Evolutionary conservation across 805 yeast genomes (phyloP), one percentile per base, ranked within the genome.

Genomic region (Saccharomyces paradoxus): DNA sequence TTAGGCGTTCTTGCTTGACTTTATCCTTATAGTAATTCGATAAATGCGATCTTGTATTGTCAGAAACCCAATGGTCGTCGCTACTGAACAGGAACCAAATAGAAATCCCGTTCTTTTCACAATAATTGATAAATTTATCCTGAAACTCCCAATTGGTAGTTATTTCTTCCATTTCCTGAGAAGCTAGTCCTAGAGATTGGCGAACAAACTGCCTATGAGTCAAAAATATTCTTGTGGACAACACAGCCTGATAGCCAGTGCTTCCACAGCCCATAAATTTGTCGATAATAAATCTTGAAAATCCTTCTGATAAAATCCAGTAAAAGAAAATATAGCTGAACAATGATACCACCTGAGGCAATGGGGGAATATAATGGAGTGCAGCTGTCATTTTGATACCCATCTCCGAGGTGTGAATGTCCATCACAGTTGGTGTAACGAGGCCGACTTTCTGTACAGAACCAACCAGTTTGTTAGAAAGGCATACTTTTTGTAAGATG

Each of bases 351-450:
- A 59, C 13, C 29, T 53, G 50, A 13, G 71, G 71, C 17, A 81
- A 62, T 28, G 57, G 53, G 5, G 62, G 57, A 24, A 70, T 62
- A 22, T 54, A 55, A 49, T 55, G 63, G 30, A 60, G 69, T 26
- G 65, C 61, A 24, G 52, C 47, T 44, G 67, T 51, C 55, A 81
- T 58, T 50, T 53, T 27, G 10, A 53, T 17, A 22, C 84, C 82
- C 52, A 74, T 73, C 28, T 60, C 63, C 27, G 81, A 76, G 46
- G 63, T 60, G 50, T 81, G 81, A 31, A 87, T 81, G 59, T 85
- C 84, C 26, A 76, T 73, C 22, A 87, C 74, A 0, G 94, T 85
- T 1, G 95, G 95, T 53, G 87, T 84, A 21, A 86, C 71, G 51
- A 86, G 71, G 0, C 89, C 89, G 22, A 79, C 74, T 53, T 81